Conservation (phyloP, 148 eudicot genomes). For the Persicaria tinctoria region DNA sequence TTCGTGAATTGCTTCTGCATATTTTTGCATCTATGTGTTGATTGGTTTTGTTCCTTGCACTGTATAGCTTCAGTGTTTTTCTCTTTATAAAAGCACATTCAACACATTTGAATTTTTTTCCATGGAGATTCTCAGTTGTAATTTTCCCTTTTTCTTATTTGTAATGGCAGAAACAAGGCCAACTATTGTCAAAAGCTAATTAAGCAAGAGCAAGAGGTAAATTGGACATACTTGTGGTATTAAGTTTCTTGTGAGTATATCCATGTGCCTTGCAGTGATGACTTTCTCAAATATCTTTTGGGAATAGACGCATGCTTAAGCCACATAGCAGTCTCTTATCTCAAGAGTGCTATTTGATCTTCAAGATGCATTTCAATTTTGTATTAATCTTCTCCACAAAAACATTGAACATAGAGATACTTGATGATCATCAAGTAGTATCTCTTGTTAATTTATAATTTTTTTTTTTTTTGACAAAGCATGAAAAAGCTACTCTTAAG, state of each 20-base stretch:
- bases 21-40: slow-evolving; percentile 1
- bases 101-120: not conserved
- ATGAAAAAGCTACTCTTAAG: no score
- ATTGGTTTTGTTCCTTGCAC: not conserved
- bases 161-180: slow-evolving; percentile 58
- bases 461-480: no score
- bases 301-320: not conserved
- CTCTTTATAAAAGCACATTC: not conserved
- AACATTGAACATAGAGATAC: no score
- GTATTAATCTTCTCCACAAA: no score
- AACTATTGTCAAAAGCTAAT: slow-evolving; percentile 61
- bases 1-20: not conserved
- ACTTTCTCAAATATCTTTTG: not conserved
- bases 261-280: not conserved
- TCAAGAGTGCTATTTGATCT: not conserved
- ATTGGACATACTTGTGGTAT: not conserved
- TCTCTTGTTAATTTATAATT: no score
- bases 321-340: not conserved
- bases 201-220: slow-evolving; percentile 78
- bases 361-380: no score
- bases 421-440: no score
- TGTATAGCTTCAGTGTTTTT: not conserved
- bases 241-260: slow-evolving; percentile 11
- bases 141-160: not conserved
- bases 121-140: no score